Conservation (phyloP, 345 rosid species). For the Linum usitatissimum region DNA sequence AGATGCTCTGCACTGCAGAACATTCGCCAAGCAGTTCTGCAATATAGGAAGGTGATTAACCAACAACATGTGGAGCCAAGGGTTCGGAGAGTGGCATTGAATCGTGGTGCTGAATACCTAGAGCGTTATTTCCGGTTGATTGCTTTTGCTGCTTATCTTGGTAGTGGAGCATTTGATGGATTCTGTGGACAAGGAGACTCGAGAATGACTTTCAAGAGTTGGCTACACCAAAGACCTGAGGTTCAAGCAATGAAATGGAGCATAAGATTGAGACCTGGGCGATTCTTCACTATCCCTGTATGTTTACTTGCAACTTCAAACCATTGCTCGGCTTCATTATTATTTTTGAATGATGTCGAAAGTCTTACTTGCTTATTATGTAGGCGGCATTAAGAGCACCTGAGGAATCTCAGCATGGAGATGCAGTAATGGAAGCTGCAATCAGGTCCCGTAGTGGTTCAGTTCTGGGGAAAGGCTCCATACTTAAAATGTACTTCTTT, state of each 20-base stretch:
- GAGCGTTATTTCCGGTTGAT: conserved; percentile 84
- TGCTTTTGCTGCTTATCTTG: conserved; percentile 96
- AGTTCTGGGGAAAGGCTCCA: conserved; percentile 78
- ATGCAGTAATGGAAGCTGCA: conserved; percentile 94
- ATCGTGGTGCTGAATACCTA: conserved; percentile 91
- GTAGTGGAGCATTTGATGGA: conserved; percentile 88
- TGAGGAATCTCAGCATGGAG: conserved; percentile 79
- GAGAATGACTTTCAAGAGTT: conserved; percentile 71
- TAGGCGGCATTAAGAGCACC: conserved; percentile 83
- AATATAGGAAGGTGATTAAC: conserved; percentile 73
- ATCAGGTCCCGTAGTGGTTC: conserved; percentile 81
- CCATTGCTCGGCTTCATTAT: not conserved
- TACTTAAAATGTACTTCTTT: conserved; percentile 82
- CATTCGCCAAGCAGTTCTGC: conserved; percentile 87
- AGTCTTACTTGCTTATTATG: conserved; percentile 14
- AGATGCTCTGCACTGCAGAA: conserved; percentile 95
- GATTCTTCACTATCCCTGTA: conserved; percentile 83
- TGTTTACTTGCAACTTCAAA: conserved; percentile 12
- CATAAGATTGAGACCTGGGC: conserved; percentile 85
- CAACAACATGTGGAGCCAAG: conserved; percentile 91
- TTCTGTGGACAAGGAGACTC: conserved; percentile 69
- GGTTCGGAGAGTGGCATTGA: conserved; percentile 77
- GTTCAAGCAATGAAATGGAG: conserved; percentile 98
- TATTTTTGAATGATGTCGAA: not conserved
- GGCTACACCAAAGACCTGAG: conserved; percentile 87